phyloP scores from a whole-genome alignment of 495 filamentous ascomycete species.

The Xanthoparmelia taractica region DNA sequence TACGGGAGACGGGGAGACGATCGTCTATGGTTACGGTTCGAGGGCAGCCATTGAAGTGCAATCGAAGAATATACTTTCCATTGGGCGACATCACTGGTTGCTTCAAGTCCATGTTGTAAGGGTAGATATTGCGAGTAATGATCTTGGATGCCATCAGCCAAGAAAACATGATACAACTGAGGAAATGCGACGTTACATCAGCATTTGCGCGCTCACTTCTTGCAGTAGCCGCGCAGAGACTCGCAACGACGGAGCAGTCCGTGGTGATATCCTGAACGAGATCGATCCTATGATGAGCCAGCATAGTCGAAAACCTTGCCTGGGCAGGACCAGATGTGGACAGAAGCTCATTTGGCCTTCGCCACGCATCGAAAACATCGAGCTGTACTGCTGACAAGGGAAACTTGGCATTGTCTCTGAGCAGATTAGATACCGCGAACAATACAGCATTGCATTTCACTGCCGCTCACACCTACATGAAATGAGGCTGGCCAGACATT shows the following conservation, averaged over 20 bases:
- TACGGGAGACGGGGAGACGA: slow-evolving; percentile 72
- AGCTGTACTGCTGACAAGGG: slow-evolving; percentile 63
- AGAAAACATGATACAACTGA: neutral
- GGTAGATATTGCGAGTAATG: slow-evolving; percentile 62
- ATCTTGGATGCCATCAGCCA: slow-evolving; percentile 44
- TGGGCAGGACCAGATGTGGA: slow-evolving; percentile 12
- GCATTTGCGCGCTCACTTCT: slow-evolving; percentile 52
- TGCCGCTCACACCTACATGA: slow-evolving; percentile 42
- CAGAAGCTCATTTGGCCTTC: slow-evolving; percentile 56
- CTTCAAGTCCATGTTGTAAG: slow-evolving; percentile 50
- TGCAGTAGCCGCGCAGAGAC: slow-evolving; percentile 76
- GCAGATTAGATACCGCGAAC: slow-evolving; percentile 26
- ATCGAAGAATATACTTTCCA: slow-evolving; percentile 84
- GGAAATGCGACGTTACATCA: slow-evolving; percentile 38
- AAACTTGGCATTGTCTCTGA: slow-evolving; percentile 60
- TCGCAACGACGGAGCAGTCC: slow-evolving; percentile 95
- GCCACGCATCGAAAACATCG: slow-evolving; percentile 72
- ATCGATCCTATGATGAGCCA: slow-evolving; percentile 50
- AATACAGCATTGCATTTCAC: neutral
- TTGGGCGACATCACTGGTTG: slow-evolving; percentile 56
- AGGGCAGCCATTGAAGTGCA: slow-evolving; percentile 92
- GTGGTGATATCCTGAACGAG: slow-evolving; percentile 89
- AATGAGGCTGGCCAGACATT: slow-evolving; percentile 33
- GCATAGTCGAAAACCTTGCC: slow-evolving; percentile 42
- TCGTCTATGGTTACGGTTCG: slow-evolving; percentile 87